These are phyloP conservation scores for Pichia phayaonensis DNA, from an alignment of 805 yeast genomes.

Conservation along the genomic window DNA sequence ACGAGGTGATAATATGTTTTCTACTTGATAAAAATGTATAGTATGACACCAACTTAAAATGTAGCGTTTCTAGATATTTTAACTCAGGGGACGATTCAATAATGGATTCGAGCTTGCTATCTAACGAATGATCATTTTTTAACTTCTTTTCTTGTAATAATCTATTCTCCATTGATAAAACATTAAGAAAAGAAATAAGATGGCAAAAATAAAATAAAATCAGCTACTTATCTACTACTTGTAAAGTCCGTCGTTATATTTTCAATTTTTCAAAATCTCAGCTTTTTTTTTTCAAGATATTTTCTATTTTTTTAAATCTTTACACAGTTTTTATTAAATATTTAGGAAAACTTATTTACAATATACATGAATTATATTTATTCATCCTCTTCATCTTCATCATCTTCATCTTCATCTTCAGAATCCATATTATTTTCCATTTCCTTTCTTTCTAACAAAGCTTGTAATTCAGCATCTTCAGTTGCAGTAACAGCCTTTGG, in stretches of 20 bases:
- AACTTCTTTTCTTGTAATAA: slow-evolving; percentile 5
- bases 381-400: slow-evolving; percentile 14
- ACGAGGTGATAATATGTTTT: slow-evolving; percentile 52
- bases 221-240: too few species aligned
- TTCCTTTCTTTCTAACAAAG: slow-evolving; percentile 88
- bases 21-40: slow-evolving; percentile 56
- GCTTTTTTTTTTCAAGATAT: too few species aligned
- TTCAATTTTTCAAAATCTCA: too few species aligned
- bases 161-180: neutral
- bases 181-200: neutral
- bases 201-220: neutral
- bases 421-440: slow-evolving; percentile 79
- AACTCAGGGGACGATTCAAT: slow-evolving; percentile 26
- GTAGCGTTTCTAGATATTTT: slow-evolving; percentile 38
- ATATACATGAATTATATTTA: neutral
- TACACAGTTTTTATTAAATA: neutral
- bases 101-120: neutral
- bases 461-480: slow-evolving; percentile 96
- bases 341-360: neutral
- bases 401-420: slow-evolving; percentile 49
- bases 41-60: slow-evolving; percentile 49
- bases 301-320: neutral
- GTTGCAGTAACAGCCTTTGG: slow-evolving; percentile 98
- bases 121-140: neutral
- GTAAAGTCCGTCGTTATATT: too few species aligned